Conservation (phyloP, 305 asterid genomes). For the Solanum aculeatissimum region DNA sequence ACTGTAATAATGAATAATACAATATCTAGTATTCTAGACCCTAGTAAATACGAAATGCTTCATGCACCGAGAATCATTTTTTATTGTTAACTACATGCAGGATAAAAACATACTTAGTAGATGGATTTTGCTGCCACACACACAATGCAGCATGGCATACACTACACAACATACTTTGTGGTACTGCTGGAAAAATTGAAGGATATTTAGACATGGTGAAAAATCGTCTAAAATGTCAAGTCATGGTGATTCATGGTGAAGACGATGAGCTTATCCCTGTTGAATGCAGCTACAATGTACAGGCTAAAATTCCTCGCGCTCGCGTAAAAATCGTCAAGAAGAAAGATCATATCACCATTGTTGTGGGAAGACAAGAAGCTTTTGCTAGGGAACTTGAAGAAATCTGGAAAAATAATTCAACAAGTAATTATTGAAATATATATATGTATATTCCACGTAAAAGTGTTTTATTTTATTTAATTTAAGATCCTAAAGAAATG, state of each 20-base stretch:
- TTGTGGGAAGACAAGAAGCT: slow-evolving; percentile 78
- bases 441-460: background rate
- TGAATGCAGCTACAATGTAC: slow-evolving; percentile 69
- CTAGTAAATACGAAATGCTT: background rate
- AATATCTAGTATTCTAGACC: too few species aligned
- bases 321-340: slow-evolving; percentile 48
- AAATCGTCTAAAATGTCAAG: slow-evolving; percentile 39
- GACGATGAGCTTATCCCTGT: slow-evolving; percentile 86
- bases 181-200: slow-evolving; percentile 76
- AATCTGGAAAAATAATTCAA: slow-evolving; percentile 44
- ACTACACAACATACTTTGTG: slow-evolving; percentile 83
- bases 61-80: background rate
- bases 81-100: slow-evolving; percentile 13
- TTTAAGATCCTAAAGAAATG: background rate
- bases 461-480: background rate
- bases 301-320: slow-evolving; percentile 63
- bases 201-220: slow-evolving; percentile 52
- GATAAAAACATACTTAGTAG: slow-evolving; percentile 71
- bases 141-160: slow-evolving; percentile 99
- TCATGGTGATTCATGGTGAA: slow-evolving; percentile 61
- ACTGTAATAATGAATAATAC: too few species aligned
- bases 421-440: background rate
- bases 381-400: slow-evolving; percentile 85
- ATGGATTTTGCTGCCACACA: slow-evolving; percentile 87
- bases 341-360: slow-evolving; percentile 88